phyloP scores from a whole-genome alignment of 1,284 basidiomycete genomes.

The Malassezia furfur region DNA sequence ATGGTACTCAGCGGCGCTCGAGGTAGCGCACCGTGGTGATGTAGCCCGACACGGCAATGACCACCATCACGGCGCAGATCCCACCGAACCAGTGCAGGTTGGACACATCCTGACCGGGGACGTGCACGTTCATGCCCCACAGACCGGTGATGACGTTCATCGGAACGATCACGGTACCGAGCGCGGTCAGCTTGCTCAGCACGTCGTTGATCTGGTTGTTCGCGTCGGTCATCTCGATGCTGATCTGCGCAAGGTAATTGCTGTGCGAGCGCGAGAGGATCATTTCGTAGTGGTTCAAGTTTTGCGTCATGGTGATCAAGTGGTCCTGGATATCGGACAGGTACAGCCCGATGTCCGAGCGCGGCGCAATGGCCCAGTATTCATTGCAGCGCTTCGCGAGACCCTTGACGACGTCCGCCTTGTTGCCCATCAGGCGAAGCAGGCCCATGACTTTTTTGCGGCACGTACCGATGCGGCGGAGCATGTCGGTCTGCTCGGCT shows the following conservation, averaged over 20 bases:
- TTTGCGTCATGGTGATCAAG: conserved; percentile 99
- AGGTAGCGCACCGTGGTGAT: conserved; percentile 43
- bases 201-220: conserved; percentile 99
- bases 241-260: conserved; percentile 57
- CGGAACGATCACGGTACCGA: conserved; percentile 85
- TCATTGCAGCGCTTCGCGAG: conserved; percentile 93
- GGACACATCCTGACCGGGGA: conserved; percentile 38
- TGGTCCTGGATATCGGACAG: conserved; percentile 84
- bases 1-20: conserved; percentile 18
- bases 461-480: conserved; percentile 78
- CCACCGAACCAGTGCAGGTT: conserved; percentile 44
- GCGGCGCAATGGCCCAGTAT: conserved; percentile 96
- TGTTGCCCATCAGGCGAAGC: conserved; percentile 88
- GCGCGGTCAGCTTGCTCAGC: conserved; percentile 89
- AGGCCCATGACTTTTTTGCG: conserved; percentile 99
- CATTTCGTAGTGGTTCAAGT: conserved; percentile 57
- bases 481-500: conserved; percentile 69
- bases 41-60: conserved; percentile 41
- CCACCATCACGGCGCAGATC: conserved; percentile 39
- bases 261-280: conserved; percentile 96
- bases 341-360: conserved; percentile 92
- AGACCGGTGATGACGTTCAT: conserved; percentile 50
- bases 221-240: conserved; percentile 64
- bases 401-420: conserved; percentile 98
- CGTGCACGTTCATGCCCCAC: conserved; percentile 48